phyloP scores from a whole-genome alignment of 108 stramenopile genomes.

The Aureococcus anophagefferens region DNA sequence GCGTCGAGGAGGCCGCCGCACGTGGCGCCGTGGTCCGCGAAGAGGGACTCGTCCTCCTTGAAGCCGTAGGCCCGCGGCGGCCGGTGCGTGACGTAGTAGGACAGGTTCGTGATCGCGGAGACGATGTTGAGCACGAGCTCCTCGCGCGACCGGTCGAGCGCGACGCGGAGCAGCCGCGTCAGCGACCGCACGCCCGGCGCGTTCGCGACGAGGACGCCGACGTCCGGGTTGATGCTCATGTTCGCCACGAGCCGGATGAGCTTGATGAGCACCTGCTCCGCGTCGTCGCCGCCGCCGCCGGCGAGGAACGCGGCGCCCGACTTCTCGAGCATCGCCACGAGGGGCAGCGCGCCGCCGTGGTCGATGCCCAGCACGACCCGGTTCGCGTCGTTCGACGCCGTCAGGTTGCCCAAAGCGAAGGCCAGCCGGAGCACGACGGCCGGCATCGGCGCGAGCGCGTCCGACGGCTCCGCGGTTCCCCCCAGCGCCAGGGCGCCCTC shows the following conservation, averaged over 20 bases:
- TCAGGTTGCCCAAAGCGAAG: slow-evolving; percentile 36
- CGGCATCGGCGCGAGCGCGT: neutral
- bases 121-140: slow-evolving; percentile 39
- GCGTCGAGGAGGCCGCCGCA: slow-evolving; percentile 16
- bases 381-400: slow-evolving; percentile 28
- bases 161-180: neutral
- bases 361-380: slow-evolving; percentile 12
- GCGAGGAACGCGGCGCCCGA: neutral
- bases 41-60: no score
- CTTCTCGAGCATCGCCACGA: neutral
- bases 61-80: neutral
- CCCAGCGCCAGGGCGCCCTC: neutral
- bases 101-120: slow-evolving; percentile 27
- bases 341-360: neutral
- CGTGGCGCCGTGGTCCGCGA: neutral
- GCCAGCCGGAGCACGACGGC: slow-evolving; percentile 19
- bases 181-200: neutral
- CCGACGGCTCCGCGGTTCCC: no score
- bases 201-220: slow-evolving; percentile 20
- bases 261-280: slow-evolving; percentile 31
- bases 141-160: slow-evolving; percentile 8
- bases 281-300: neutral
- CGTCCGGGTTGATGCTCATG: slow-evolving; percentile 27
- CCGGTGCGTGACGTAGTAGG: slow-evolving; percentile 14
- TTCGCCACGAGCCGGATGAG: slow-evolving; percentile 36